phyloP scores from a whole-genome alignment of 768 basidiomycete genomes.

The Collybiopsis luxurians region DNA sequence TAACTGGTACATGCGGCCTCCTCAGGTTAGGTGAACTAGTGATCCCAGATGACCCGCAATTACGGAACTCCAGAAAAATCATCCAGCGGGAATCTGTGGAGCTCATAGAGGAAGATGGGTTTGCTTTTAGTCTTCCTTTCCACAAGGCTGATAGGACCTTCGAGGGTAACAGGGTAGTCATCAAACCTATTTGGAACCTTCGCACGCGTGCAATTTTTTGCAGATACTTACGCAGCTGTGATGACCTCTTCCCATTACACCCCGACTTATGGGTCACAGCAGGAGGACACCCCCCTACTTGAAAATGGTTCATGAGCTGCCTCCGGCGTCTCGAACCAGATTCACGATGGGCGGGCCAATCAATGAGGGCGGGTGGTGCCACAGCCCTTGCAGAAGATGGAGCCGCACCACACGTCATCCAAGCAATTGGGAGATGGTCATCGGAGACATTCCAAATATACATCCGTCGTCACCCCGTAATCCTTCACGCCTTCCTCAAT shows the following conservation, averaged over 20 bases:
- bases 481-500: neutral
- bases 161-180: constrained; percentile 12
- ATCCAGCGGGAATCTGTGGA: constrained; percentile 13
- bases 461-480: constrained; percentile 14
- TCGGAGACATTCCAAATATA: constrained; percentile 17
- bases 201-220: neutral
- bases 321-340: constrained; percentile 14
- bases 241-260: constrained; percentile 1
- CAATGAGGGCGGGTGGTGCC: constrained; percentile 28
- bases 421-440: constrained; percentile 26
- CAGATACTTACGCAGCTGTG: neutral
- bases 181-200: neutral
- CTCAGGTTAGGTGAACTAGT: constrained; percentile 26
- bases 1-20: constrained; percentile 20
- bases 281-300: constrained; percentile 21
- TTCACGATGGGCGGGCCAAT: constrained; percentile 21
- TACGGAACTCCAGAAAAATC: constrained; percentile 15
- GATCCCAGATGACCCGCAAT: constrained; percentile 11
- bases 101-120: neutral
- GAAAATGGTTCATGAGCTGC: constrained; percentile 24
- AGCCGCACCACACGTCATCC: constrained; percentile 18
- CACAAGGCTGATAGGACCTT: constrained; percentile 24
- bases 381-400: constrained; percentile 23
- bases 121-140: constrained; percentile 15
- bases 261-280: constrained; percentile 21